These are phyloP conservation scores for Heracleum sosnowskyi DNA, from an alignment of 129 eudicot genomes.

Conservation along the genomic window DNA sequence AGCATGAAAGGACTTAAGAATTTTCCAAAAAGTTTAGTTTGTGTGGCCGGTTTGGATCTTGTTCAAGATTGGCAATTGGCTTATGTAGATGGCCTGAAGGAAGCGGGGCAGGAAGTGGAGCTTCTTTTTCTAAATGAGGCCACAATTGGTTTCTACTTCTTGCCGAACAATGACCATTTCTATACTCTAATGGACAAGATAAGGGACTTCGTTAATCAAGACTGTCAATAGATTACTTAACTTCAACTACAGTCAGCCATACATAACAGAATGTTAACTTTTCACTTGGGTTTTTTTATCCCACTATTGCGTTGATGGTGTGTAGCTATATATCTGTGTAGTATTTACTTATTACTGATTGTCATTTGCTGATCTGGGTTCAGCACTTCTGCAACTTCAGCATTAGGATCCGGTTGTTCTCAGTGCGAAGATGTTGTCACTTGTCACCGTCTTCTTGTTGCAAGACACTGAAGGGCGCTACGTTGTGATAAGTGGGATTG, in stretches of 20 bases:
- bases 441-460: background rate
- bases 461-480: constrained; percentile 4
- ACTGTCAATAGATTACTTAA: constrained; percentile 33
- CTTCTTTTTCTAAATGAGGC: constrained; percentile 43
- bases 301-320: constrained; percentile 20
- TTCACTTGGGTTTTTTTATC: constrained; percentile 23
- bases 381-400: background rate
- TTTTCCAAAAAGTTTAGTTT: constrained; percentile 47
- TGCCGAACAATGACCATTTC: constrained; percentile 64
- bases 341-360: constrained; percentile 19
- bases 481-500: background rate
- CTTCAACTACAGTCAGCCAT: constrained; percentile 29
- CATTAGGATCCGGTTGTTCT: background rate
- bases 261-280: constrained; percentile 47
- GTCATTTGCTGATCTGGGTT: constrained; percentile 17
- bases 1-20: constrained; percentile 29
- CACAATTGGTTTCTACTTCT: constrained; percentile 66
- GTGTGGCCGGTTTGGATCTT: constrained; percentile 55
- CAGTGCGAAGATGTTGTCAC: background rate
- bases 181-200: constrained; percentile 52
- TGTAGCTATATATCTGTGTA: constrained; percentile 45
- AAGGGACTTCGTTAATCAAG: constrained; percentile 45
- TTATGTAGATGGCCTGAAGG: constrained; percentile 42
- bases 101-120: constrained; percentile 49
- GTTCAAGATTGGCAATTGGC: constrained; percentile 68